A percentile compares a stretch with the other conserved stretches of the same genome.
Evolutionary conservation across 176 grass and related monocot species (phyloP).

Genomic region (Musa troglodytarum): DNA sequence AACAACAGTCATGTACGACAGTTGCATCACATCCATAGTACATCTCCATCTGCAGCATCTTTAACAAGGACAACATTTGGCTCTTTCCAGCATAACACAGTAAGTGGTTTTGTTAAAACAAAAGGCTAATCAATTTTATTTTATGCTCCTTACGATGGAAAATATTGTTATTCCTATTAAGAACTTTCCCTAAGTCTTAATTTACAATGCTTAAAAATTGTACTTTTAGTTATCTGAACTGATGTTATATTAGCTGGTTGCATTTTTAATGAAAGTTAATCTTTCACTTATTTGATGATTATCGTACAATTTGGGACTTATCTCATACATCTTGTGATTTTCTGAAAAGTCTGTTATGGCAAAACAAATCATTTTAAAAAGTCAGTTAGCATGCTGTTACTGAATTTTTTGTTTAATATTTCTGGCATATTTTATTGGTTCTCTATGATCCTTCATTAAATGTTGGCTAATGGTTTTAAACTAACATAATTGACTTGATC

Average conservation of each 20-base stretch:
- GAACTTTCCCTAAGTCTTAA: background rate
- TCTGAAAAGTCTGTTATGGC: background rate
- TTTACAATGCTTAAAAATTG: background rate
- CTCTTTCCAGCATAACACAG: conserved; percentile 44
- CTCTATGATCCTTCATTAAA: background rate
- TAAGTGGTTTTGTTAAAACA: conserved; percentile 29
- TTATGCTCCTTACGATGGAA: background rate
- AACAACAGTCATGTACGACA: conserved; percentile 48
- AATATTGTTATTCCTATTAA: background rate
- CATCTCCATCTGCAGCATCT: conserved; percentile 68
- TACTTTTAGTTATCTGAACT: background rate
- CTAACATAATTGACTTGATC: background rate
- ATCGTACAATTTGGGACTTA: background rate
- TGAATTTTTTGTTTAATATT: background rate
- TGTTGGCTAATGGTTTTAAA: background rate
- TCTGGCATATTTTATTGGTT: background rate
- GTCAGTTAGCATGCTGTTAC: background rate
- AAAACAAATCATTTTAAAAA: background rate
- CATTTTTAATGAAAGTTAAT: background rate
- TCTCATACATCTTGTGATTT: background rate
- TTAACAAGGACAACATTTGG: conserved; percentile 57
- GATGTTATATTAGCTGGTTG: background rate
- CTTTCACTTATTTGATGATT: background rate
- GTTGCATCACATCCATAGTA: conserved; percentile 48
- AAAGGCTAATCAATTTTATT: conserved; percentile 3